A percentile compares a stretch with the other conserved stretches of the same genome.
Evolutionary conservation across 2,329 filamentous ascomycete species (phyloP).

Genomic region (Cytospora chrysosperma): DNA sequence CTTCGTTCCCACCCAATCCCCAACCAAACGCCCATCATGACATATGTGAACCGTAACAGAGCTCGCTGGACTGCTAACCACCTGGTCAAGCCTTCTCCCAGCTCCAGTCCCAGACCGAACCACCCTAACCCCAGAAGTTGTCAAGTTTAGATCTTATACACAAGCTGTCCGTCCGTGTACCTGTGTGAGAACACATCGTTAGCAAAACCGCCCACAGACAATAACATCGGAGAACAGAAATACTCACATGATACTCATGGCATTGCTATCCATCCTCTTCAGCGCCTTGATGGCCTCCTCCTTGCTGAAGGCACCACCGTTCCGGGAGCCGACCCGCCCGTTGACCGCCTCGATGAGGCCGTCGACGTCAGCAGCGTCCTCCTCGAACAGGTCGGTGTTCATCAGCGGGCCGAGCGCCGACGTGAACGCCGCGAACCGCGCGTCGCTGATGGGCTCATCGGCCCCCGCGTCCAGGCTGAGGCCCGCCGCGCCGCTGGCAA

Average conservation of each 20-base stretch:
- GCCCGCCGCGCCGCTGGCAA: conserved; percentile 43
- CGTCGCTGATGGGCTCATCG: conserved; percentile 52
- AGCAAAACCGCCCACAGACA: too few species aligned
- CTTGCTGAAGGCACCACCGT: conserved; percentile 62
- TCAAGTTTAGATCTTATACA: conserved; percentile 69
- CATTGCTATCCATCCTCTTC: conserved; percentile 74
- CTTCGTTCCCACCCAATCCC: not conserved
- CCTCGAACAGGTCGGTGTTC: conserved; percentile 77
- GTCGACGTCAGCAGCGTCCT: conserved; percentile 77
- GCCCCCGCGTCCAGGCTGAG: conserved; percentile 36
- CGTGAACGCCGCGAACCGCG: conserved; percentile 73
- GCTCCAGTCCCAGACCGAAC: not conserved
- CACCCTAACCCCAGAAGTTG: too few species aligned
- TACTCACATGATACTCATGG: conserved; percentile 83
- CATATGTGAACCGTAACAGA: not conserved
- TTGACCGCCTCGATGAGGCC: conserved; percentile 80
- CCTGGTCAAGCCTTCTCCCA: not conserved
- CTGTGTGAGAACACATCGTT: conserved; percentile 34
- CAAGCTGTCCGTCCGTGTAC: conserved; percentile 61
- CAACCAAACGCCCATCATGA: not conserved
- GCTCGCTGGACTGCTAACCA: not conserved
- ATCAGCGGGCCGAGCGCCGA: conserved; percentile 80
- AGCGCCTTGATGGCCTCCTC: conserved; percentile 76
- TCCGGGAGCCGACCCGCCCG: conserved; percentile 54
- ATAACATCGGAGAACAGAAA: too few species aligned